phyloP scores from a whole-genome alignment of 306 rosid species.

The Coriaria nepalensis region DNA sequence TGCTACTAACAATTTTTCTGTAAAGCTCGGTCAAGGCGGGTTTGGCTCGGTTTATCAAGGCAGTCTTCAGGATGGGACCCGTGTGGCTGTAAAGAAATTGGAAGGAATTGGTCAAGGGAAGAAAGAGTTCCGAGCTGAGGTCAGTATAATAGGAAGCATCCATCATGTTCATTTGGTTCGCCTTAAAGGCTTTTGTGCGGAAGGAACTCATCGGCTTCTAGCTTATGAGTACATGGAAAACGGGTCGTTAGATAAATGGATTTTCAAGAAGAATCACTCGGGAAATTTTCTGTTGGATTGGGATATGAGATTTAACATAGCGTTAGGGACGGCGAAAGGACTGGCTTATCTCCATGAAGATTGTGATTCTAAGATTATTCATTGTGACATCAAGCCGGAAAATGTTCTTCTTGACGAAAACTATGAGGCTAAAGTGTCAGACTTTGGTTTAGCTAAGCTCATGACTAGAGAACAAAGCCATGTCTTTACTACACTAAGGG shows the following conservation, averaged over 20 bases:
- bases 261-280: conserved; percentile 40
- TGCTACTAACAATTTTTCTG: conserved; percentile 67
- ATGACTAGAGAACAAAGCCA: conserved; percentile 84
- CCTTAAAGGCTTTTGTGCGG: conserved; percentile 79
- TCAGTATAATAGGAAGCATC: conserved; percentile 86
- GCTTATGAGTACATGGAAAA: conserved; percentile 80
- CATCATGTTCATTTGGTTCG: conserved; percentile 79
- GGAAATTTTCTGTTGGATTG: conserved; percentile 51
- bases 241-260: conserved; percentile 79
- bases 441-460: conserved; percentile 81
- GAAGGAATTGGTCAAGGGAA: conserved; percentile 91
- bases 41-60: conserved; percentile 90
- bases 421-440: conserved; percentile 71
- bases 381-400: conserved; percentile 91
- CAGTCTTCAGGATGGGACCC: conserved; percentile 53
- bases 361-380: conserved; percentile 78
- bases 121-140: conserved; percentile 92
- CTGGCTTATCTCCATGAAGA: conserved; percentile 83
- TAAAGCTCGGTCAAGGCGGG: conserved; percentile 86
- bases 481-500: conserved; percentile 79
- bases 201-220: conserved; percentile 66
- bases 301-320: conserved; percentile 67
- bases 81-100: conserved; percentile 74
- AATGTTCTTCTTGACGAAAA: conserved; percentile 75
- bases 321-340: conserved; percentile 85